A percentile compares a stretch with the other conserved stretches of the same genome.
These are phyloP conservation scores for Fraxinus nigra DNA, from an alignment of 305 asterid species.

Conservation along the genomic window DNA sequence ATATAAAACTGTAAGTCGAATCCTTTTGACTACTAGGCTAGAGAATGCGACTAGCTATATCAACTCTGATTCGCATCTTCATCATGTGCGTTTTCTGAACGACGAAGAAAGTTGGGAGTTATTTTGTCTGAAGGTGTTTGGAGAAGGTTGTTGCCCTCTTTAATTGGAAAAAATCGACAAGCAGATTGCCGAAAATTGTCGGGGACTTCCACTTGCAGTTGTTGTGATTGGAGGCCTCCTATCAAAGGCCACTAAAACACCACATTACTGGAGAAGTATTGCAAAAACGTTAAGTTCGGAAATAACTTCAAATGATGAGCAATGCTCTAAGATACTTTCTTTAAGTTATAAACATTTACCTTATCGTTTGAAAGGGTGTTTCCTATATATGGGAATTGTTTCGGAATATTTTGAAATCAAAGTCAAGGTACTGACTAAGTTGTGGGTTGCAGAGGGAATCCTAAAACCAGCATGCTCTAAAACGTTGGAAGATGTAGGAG, in stretches of 20 bases:
- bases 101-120: neutral
- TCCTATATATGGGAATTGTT: neutral
- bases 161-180: neutral
- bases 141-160: neutral
- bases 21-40: neutral
- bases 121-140: neutral
- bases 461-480: neutral
- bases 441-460: neutral
- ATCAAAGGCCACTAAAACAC: neutral
- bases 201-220: neutral
- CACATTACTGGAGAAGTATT: neutral
- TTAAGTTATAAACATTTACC: neutral
- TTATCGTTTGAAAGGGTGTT: neutral
- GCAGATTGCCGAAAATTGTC: neutral
- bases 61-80: fast-evolving
- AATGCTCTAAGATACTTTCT: neutral
- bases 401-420: neutral
- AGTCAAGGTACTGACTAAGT: neutral
- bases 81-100: neutral
- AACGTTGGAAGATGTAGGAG: neutral
- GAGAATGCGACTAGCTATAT: neutral
- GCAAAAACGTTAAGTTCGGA: neutral
- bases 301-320: neutral
- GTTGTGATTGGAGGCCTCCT: neutral
- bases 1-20: neutral